These are phyloP conservation scores for Fusarium paranaense DNA, from an alignment of 2,329 filamentous ascomycete species.

Conservation along the genomic window DNA sequence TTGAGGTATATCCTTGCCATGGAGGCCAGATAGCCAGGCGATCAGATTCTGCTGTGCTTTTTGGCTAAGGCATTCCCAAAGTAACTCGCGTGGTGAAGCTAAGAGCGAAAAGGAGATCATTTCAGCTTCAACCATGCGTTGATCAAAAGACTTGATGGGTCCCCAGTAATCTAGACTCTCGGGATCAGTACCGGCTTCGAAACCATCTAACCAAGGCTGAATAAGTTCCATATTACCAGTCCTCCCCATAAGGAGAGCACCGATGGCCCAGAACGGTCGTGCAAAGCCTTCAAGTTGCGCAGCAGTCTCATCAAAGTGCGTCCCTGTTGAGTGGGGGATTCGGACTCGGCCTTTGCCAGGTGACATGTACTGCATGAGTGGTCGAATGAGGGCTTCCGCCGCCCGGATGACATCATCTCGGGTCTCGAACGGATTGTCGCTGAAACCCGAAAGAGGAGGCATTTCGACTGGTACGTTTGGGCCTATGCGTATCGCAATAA, in stretches of 20 bases:
- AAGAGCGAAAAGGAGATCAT: conserved; percentile 60
- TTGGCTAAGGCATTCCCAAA: conserved; percentile 45
- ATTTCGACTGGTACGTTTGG: conserved; percentile 34
- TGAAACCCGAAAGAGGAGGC: conserved; percentile 52
- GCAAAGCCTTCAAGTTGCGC: conserved; percentile 58
- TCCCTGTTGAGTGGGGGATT: conserved; percentile 49
- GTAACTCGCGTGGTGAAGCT: conserved; percentile 49
- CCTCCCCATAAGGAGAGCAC: not conserved
- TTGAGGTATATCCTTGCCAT: conserved; percentile 55
- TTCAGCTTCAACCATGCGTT: conserved; percentile 65
- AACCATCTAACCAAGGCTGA: conserved; percentile 45
- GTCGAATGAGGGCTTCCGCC: conserved; percentile 47
- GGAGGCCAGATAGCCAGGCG: conserved; percentile 54
- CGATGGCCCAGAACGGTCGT: conserved; percentile 8
- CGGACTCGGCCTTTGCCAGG: conserved; percentile 48
- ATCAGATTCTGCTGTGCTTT: conserved; percentile 46
- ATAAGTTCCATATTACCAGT: not conserved
- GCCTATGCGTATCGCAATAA: not conserved
- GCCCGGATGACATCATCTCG: conserved; percentile 51
- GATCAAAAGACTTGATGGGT: conserved; percentile 55
- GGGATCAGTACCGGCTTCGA: conserved; percentile 47
- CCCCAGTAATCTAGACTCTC: conserved; percentile 58
- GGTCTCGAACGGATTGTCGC: conserved; percentile 51
- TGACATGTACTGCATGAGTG: conserved; percentile 49
- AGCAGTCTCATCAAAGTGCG: conserved; percentile 55